Base-by-base conservation (phyloP, 352 stramenopile species). In the Phytophthora hybrid region DNA sequence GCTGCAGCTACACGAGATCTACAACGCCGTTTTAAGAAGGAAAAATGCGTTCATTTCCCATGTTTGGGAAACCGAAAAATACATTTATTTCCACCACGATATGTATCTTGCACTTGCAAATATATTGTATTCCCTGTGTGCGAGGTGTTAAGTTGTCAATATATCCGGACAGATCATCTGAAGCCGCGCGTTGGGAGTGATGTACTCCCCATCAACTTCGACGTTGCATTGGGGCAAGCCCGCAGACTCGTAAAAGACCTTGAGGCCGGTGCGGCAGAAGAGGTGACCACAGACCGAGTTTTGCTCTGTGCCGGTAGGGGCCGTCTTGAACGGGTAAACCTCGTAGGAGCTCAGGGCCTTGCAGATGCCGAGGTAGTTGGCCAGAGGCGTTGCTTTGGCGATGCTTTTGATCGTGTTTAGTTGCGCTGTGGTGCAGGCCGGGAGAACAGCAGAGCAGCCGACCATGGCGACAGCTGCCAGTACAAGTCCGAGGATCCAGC, bases 271-370 rank as follows among this genome's bases (percentile, higher is more conserved):
- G 41, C 23, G 26, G 64, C 64, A 71, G 18, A 65, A 60, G 8
- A 44, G 11, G 8, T 21, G 19, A 34, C 16, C 10, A 23, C 64
- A 71, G 9, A 71, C 39, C 13, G 39, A 46, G 18, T 46, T 13
- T 46, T 46, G 39, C 13, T n/a, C 13, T 26, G 2, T 52, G 19
- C 56, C 56, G 4, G 31, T 66, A 5, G 46, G 64, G 4, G 37
- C 13, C 8, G 26, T 3, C 8, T 51, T 37, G 55, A 71, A 71
- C 39, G 39, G 39, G 39, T 46, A 46, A 46, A 66, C 41, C 19
- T 59, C n/a, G 55, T 66, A 71, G 11, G 14, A 32, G 19, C 29
- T 59, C 29, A 69, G 37, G 2, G 11, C 34, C n/a, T 71, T 57
- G 63, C 55, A 71, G 31, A 65, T 47, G 14, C 19, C 19, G 14